phyloP scores from a whole-genome alignment of 768 basidiomycete species.

The Naganishia onofrii region DNA sequence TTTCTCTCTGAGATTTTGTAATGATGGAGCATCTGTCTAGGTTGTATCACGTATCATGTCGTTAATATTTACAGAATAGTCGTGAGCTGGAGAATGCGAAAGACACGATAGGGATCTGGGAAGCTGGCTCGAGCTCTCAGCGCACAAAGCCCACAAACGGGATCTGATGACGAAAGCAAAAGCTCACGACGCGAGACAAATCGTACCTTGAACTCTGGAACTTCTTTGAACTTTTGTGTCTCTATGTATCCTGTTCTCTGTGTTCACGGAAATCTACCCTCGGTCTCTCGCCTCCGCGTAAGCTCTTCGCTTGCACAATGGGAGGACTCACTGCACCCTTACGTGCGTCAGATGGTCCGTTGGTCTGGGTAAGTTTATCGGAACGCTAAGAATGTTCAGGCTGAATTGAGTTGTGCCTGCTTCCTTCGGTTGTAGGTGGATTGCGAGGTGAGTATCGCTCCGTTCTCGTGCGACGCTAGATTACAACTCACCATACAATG shows the following conservation, averaged over 20 bases:
- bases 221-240: no score
- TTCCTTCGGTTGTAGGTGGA: conserved; percentile 39
- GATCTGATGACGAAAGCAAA: conserved; percentile 5
- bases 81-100: not conserved
- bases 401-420: not conserved
- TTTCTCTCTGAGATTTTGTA: not conserved
- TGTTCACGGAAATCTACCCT: not conserved
- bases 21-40: not conserved
- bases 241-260: not conserved
- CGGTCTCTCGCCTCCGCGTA: no score
- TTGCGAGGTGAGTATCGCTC: conserved; percentile 34
- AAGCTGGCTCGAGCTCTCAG: not conserved
- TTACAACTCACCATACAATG: not conserved
- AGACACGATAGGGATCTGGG: not conserved
- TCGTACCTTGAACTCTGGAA: not conserved
- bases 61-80: not conserved
- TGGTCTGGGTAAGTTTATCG: conserved; percentile 44
- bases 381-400: not conserved
- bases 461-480: not conserved
- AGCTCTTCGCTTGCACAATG: not conserved
- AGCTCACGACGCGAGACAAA: not conserved
- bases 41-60: conserved; percentile 4
- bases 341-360: conserved; percentile 45
- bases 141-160: not conserved
- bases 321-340: conserved; percentile 30